phyloP scores from a whole-genome alignment of 257 asterid species.

The Forsythia suspensa region DNA sequence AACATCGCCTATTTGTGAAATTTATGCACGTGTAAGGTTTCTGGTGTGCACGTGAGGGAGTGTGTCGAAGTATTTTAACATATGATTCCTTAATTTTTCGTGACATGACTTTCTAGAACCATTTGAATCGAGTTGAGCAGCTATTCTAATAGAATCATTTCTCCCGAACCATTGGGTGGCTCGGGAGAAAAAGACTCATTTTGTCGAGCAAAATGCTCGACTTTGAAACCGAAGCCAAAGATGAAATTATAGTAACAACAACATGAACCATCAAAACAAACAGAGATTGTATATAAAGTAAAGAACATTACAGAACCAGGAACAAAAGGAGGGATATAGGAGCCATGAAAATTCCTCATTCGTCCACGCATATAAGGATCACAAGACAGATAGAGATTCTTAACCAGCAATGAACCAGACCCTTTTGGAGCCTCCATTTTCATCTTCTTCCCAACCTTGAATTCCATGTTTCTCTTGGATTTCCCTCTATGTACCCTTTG shows the following conservation, averaged over 20 bases:
- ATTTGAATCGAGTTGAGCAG: too few species aligned
- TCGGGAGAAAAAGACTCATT: too few species aligned
- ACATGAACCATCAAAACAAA: neutral
- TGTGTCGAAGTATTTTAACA: too few species aligned
- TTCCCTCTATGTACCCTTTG: conserved; percentile 64
- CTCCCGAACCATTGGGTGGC: too few species aligned
- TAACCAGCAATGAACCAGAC: conserved; percentile 58
- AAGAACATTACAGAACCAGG: conserved; percentile 65
- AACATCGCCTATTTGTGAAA: too few species aligned
- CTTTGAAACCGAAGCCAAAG: neutral
- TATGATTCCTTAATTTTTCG: too few species aligned
- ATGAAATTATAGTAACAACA: neutral
- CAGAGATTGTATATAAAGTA: neutral
- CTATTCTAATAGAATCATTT: too few species aligned
- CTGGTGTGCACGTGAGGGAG: too few species aligned
- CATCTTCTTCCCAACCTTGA: conserved; percentile 49
- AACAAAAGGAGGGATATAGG: conserved; percentile 74
- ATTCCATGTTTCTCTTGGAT: conserved; percentile 75
- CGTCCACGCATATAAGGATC: conserved; percentile 93
- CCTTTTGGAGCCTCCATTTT: conserved; percentile 66
- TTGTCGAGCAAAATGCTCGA: too few species aligned
- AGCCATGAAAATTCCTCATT: conserved; percentile 66
- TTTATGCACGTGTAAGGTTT: too few species aligned
- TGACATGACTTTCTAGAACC: too few species aligned
- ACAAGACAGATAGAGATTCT: conserved; percentile 88